Percentiles rank a stretch among this genome's conserved stretches.
Conservation (phyloP, 2,329 filamentous ascomycete species). For the Aspergillus sp. region DNA sequence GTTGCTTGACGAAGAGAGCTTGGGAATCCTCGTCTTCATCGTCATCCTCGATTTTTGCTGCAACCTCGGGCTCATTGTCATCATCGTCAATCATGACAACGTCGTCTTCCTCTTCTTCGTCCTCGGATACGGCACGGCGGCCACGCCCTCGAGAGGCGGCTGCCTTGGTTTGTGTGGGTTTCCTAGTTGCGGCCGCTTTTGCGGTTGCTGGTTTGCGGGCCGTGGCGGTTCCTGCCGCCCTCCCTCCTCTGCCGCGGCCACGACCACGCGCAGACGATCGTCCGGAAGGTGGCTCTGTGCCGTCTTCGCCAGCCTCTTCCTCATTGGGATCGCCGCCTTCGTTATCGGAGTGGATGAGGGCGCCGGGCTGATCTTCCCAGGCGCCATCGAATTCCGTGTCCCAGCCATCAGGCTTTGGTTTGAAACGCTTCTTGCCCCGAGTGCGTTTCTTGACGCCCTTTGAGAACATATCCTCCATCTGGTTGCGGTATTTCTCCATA, state of each 20-base stretch:
- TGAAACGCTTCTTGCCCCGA: slow-evolving; percentile 59
- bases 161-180: slow-evolving; percentile 19
- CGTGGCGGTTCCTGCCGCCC: slow-evolving; percentile 40
- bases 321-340: slow-evolving; percentile 49
- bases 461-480: slow-evolving; percentile 69
- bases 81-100: slow-evolving; percentile 41
- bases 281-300: slow-evolving; percentile 34
- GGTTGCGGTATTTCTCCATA: slow-evolving; percentile 70
- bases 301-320: slow-evolving; percentile 50
- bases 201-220: slow-evolving; percentile 38
- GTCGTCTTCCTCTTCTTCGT: slow-evolving; percentile 43
- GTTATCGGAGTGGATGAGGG: slow-evolving; percentile 55
- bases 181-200: slow-evolving; percentile 28
- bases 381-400: slow-evolving; percentile 84
- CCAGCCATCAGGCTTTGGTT: slow-evolving; percentile 77
- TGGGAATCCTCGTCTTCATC: slow-evolving; percentile 37
- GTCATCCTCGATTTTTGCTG: slow-evolving; percentile 28
- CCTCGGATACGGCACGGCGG: slow-evolving; percentile 34
- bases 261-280: slow-evolving; percentile 47
- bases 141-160: slow-evolving; percentile 23
- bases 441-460: slow-evolving; percentile 61
- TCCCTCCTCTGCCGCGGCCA: slow-evolving; percentile 47
- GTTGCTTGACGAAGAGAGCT: slow-evolving; percentile 44
- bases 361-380: slow-evolving; percentile 79
- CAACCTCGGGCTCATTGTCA: slow-evolving; percentile 28